phyloP scores from a whole-genome alignment of 306 rosid species.

The Medicago ruthenica region DNA sequence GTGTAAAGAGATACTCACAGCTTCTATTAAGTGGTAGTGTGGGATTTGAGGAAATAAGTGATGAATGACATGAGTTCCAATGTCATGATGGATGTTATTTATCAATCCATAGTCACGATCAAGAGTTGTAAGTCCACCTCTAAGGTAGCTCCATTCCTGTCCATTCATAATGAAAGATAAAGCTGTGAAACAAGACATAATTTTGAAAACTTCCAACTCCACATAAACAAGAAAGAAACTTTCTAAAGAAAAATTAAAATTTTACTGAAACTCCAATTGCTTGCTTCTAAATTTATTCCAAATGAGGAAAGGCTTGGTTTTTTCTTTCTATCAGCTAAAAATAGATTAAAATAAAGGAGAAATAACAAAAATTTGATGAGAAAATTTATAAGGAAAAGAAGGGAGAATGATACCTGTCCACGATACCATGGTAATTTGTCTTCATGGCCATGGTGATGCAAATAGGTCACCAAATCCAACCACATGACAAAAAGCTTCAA shows the following conservation, averaged over 20 bases:
- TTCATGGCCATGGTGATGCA: slow-evolving; percentile 97
- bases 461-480: slow-evolving; percentile 92
- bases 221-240: slow-evolving; percentile 20
- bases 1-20: slow-evolving; percentile 66
- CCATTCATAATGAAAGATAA: slow-evolving; percentile 33
- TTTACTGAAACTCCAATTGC: background rate
- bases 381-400: slow-evolving; percentile 15
- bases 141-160: slow-evolving; percentile 81
- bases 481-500: slow-evolving; percentile 85
- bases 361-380: slow-evolving; percentile 4
- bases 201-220: slow-evolving; percentile 17
- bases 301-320: slow-evolving; percentile 1
- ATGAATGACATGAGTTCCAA: slow-evolving; percentile 83
- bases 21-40: slow-evolving; percentile 82
- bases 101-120: slow-evolving; percentile 95
- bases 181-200: slow-evolving; percentile 5
- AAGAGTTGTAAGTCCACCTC: slow-evolving; percentile 78
- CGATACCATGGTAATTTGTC: slow-evolving; percentile 98
- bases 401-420: slow-evolving; percentile 69
- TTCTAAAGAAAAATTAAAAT: background rate
- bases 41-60: slow-evolving; percentile 90
- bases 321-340: background rate
- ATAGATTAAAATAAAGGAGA: background rate
- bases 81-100: slow-evolving; percentile 80
- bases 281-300: slow-evolving; percentile 3